phyloP scores from a whole-genome alignment of 805 yeast species.

The Teunomyces atbi region DNA sequence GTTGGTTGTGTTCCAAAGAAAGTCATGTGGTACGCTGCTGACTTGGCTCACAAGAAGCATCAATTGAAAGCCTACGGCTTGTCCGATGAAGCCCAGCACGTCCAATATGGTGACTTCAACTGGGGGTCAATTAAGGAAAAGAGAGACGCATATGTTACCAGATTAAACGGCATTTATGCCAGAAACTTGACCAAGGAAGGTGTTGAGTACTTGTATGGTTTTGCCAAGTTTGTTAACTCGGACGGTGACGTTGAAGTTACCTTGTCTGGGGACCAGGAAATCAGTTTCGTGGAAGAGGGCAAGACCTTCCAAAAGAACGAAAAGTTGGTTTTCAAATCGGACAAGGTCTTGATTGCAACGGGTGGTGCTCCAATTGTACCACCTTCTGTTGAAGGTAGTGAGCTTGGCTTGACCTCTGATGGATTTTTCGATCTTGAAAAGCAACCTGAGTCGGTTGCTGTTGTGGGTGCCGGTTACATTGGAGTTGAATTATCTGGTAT shows the following conservation, averaged over 20 bases:
- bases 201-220: constrained; percentile 83
- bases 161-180: constrained; percentile 92
- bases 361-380: constrained; percentile 88
- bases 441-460: constrained; percentile 90
- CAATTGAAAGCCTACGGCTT: constrained; percentile 87
- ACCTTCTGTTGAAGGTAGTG: constrained; percentile 69
- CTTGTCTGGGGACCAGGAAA: constrained; percentile 40
- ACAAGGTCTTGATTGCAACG: constrained; percentile 82
- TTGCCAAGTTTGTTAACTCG: constrained; percentile 66
- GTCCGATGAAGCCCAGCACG: constrained; percentile 51
- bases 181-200: constrained; percentile 84
- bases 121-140: constrained; percentile 82
- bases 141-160: constrained; percentile 85
- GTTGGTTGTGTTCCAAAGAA: constrained; percentile 99
- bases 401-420: constrained; percentile 82
- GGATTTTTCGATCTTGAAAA: constrained; percentile 79
- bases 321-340: constrained; percentile 66
- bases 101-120: constrained; percentile 56
- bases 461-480: constrained; percentile 98
- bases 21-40: constrained; percentile 98
- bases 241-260: constrained; percentile 78
- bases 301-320: constrained; percentile 47
- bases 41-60: constrained; percentile 70
- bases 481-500: constrained; percentile 96
- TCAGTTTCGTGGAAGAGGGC: constrained; percentile 30